Base-by-base conservation (phyloP, 1,284 basidiomycete species). In the Ceratobasidium papillatum region DNA sequence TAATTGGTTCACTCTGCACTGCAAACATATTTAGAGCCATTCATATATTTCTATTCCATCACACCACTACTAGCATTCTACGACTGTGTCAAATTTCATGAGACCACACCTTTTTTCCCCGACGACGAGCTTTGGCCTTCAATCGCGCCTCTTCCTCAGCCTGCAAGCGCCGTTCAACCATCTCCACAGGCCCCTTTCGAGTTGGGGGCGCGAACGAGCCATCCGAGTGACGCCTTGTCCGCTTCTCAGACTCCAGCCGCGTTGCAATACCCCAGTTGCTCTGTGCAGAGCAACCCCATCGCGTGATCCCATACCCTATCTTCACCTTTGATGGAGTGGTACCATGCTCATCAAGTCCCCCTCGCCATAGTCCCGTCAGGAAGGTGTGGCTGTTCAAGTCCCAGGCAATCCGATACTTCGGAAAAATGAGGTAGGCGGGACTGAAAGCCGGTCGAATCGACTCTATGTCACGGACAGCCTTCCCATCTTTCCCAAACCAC, bases 261-360 rank as follows among this genome's bases (percentile, higher is more conserved):
- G 47, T 17, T 9, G 47, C 17, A 22, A 49, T 49, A 22, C 47
- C 47, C 47, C 47, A 49, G 47, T 49, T 49, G 19, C 47, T 49
- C 47, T 49, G 47, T 22, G 47, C 47, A 7, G 47, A 49, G 22
- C 47, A 49, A 12, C 61, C 61, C 61, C 61, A 63, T 14, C 41
- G 61, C 3, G 61, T 63, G 4, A 63, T n/a, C 12, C 61, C 61
- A 5, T n/a, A 43, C 11, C 4, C 38, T 8, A 63, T 7, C 14
- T 63, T 27, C 7, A 63, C 61, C 17, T 43, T 63, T 9, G 47
- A 49, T 5, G 47, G 47, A 49, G 47, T 49, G 19, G 47, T 49
- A 5, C 47, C 47, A 49, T 49, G 47, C 5, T 4, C 47, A 49
- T 49, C 47, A 19, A 49, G 47, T 11, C 47, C 47, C 12, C 47